Conservation (phyloP, 768 basidiomycete species). For the Chalciporus chontae region DNA sequence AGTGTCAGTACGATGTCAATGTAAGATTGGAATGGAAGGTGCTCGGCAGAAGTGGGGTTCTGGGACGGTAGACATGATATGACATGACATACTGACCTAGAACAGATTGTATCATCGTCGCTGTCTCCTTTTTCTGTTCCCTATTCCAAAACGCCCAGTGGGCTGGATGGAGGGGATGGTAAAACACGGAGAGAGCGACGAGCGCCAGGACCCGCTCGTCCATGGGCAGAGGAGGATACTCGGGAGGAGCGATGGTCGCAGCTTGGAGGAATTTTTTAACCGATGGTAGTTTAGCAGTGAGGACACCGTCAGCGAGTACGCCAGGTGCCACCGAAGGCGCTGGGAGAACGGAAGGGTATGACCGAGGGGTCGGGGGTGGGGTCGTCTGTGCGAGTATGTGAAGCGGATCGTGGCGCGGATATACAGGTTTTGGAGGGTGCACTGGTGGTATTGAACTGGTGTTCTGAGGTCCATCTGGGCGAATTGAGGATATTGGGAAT, state of each 20-base stretch:
- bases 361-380: slow-evolving; percentile 17
- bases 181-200: slow-evolving; percentile 58
- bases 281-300: slow-evolving; percentile 46
- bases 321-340: slow-evolving; percentile 33
- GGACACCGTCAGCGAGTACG: slow-evolving; percentile 36
- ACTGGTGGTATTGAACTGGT: slow-evolving; percentile 19
- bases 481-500: slow-evolving; percentile 39
- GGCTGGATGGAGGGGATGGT: slow-evolving; percentile 49
- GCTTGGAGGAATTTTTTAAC: slow-evolving; percentile 47
- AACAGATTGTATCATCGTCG: slow-evolving; percentile 50
- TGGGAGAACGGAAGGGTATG: slow-evolving; percentile 18
- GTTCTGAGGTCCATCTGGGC: slow-evolving; percentile 27
- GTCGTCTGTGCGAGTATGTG: slow-evolving; percentile 21
- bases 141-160: slow-evolving; percentile 67
- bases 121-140: slow-evolving; percentile 45
- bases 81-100: slow-evolving; percentile 41
- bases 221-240: slow-evolving; percentile 39
- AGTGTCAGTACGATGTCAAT: slow-evolving; percentile 5
- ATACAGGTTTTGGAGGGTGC: slow-evolving; percentile 23
- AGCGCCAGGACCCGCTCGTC: slow-evolving; percentile 48
- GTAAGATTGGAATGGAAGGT: slow-evolving; percentile 3
- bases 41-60: not conserved
- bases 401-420: slow-evolving; percentile 33
- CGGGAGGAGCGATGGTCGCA: slow-evolving; percentile 36
- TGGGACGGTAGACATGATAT: not conserved